phyloP scores from a whole-genome alignment of 2,329 filamentous ascomycete genomes.

The Emydomyces testavorans region DNA sequence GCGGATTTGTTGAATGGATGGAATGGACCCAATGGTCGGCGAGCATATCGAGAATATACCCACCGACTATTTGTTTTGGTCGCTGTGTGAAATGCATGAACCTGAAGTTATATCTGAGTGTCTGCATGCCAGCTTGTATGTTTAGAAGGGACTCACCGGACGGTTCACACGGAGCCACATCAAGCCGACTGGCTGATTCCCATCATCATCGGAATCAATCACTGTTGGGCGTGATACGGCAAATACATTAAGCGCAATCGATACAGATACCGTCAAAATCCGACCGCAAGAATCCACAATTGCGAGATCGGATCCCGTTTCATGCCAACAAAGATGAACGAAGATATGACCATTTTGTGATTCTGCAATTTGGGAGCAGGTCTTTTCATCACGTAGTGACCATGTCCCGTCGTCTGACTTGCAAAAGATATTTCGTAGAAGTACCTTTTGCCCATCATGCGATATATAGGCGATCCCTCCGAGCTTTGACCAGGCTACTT shows the following conservation, averaged over 20 bases:
- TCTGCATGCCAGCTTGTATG: slow-evolving; percentile 33
- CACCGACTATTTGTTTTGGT: slow-evolving; percentile 53
- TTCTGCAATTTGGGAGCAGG: slow-evolving; percentile 49
- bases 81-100: slow-evolving; percentile 45
- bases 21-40: slow-evolving; percentile 57
- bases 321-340: slow-evolving; percentile 74
- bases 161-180: slow-evolving; percentile 65
- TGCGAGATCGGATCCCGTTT: slow-evolving; percentile 65
- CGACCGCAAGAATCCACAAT: slow-evolving; percentile 69
- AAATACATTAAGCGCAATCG: slow-evolving; percentile 62
- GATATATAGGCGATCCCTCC: slow-evolving; percentile 77
- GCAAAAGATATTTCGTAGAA: slow-evolving; percentile 61
- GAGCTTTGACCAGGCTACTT: slow-evolving; percentile 75
- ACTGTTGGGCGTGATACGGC: slow-evolving; percentile 51
- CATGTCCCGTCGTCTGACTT: slow-evolving; percentile 59
- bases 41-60: slow-evolving; percentile 55
- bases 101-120: slow-evolving; percentile 19
- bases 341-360: slow-evolving; percentile 55
- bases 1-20: slow-evolving; percentile 59
- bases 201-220: slow-evolving; percentile 59
- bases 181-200: slow-evolving; percentile 66
- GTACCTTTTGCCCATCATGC: slow-evolving; percentile 56
- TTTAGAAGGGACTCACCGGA: slow-evolving; percentile 31
- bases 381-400: slow-evolving; percentile 61
- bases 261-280: slow-evolving; percentile 61